Base-by-base conservation (phyloP, 2,329 filamentous ascomycete species). In the Cryphonectria naterciae region DNA sequence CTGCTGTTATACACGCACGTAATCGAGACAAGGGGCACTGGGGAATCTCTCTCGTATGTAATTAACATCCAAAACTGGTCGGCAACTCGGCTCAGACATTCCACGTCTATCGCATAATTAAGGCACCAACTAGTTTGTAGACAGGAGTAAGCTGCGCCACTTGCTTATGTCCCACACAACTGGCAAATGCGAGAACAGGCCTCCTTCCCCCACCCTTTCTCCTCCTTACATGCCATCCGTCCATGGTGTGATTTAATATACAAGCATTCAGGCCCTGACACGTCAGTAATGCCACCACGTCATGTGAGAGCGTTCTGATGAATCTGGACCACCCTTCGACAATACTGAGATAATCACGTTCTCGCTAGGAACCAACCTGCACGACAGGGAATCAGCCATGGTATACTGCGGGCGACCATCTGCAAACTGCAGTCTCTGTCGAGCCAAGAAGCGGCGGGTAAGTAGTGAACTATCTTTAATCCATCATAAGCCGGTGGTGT, bases 371-470 rank as follows among this genome's bases (percentile, higher is more conserved):
- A 15, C 41, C 13, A 43, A 43, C 41, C 41, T 43, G 17, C 15
- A 43, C 41, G 1, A 4, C 41, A 43, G 15, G 41, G 11, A 37
- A 39, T 39, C 37, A 22, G 41, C 32, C 63, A 70, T 70, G 68
- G 68, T 70, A 11, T 70, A 70, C 37, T 70, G 68, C 28, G 68
- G 68, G 41, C 68, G 62, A 2, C 68, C 68, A 35, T 70, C 68
- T 19, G 61, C 62, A n/a, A 70, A 64, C 28, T 70, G 68, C 52
- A 41, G 41, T 64, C 46, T 54, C 8, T 70, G 68, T 52, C 68
- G 68, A 8, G 68, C 68, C 68, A 70, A 67, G 61, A 70, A 70
- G 46, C 41, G 41, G 46, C 63, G 68, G 62, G 68, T 67, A 35
- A 32, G 32, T 32, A 32, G 32, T 32, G 0, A 32, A 2, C 32